Evolutionary conservation across 129 eudicot genomes (phyloP), one percentile per base, ranked within the genome.

Genomic region (Tagetes erecta): DNA sequence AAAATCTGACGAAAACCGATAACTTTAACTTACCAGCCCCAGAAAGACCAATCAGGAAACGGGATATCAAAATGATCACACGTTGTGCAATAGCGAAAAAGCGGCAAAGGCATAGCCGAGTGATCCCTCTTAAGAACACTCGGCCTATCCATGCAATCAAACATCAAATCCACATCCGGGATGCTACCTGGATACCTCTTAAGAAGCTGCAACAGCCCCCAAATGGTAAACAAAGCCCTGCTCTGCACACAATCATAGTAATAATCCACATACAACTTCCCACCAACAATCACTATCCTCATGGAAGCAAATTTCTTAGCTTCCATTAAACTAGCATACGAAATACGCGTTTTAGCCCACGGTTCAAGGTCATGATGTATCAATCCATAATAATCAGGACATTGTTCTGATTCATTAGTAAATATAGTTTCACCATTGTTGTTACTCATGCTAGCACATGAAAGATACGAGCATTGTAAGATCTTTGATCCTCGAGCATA

Each of bases 31-130:
- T 82, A 91, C 97, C 97, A 91, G 20, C 97, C 97, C 97, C 97
- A 91, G 73, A 88, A 91, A 65, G 95, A 91, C 97, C 95, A 91
- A 79, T 91, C 95, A 59, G 97, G 97, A 85, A 91, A 91, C 2
- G 97, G 95, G n/a, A 91, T 91, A 62, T 91, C 97, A 73, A 74
- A 82, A 76, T 84, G 87, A 38, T 84, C 36, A 52, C 79, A 47
- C 8, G 97, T 88, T 33, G 92, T 86, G 78, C 97, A 88, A 59
- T 91, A 91, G 6, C 95, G 86, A 79, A 91, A 91, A 75, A 91
- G 64, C 4, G 97, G 97, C 78, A 91, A 76, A 59, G 97, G 97
- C 85, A 67, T 73, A 8, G 73, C 73, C 5, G 75, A 57, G 78
- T 91, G 86, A 76, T 66, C 85, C 0, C 75, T 67, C 79, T 72